These are phyloP conservation scores for Malus hybrid DNA, from an alignment of 331 rosid genomes.

Conservation along the genomic window DNA sequence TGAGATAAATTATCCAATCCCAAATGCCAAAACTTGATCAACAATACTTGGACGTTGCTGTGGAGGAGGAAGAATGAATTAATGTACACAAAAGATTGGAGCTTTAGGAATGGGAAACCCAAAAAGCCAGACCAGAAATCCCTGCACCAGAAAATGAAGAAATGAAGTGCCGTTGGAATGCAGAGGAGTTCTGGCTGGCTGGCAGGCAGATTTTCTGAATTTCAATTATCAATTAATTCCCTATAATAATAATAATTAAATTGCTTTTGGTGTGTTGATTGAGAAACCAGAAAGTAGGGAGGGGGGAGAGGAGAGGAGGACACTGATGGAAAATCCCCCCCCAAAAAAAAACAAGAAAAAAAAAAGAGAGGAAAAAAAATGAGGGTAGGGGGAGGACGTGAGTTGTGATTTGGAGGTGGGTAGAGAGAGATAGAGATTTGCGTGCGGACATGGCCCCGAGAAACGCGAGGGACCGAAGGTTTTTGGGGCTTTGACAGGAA, in stretches of 20 bases:
- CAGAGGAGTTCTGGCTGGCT: slow-evolving; percentile 20
- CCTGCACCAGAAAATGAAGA: slow-evolving; percentile 14
- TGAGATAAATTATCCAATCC: background rate
- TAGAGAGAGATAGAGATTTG: slow-evolving; percentile 21
- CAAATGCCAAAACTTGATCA: background rate
- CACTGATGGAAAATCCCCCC: slow-evolving; percentile 38
- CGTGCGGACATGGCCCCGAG: slow-evolving; percentile 23
- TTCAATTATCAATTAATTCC: slow-evolving; percentile 2
- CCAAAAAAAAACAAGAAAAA: background rate
- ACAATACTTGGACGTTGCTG: background rate
- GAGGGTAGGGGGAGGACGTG: slow-evolving; percentile 10
- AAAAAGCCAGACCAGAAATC: slow-evolving; percentile 32
- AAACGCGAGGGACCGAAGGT: slow-evolving; percentile 32
- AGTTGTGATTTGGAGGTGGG: slow-evolving; percentile 32
- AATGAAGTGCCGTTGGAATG: slow-evolving; percentile 8
- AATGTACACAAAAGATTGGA: background rate
- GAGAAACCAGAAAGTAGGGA: slow-evolving; percentile 13
- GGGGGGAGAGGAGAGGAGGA: slow-evolving; percentile 22
- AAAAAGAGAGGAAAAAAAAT: background rate
- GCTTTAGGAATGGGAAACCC: background rate
- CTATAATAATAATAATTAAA: background rate
- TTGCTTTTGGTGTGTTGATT: background rate
- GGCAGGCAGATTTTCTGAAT: slow-evolving; percentile 6
- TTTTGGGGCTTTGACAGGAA: slow-evolving; percentile 21
- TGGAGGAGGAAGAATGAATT: background rate